Conservation (phyloP, 106 monocot species). For the Allium fistulosum region DNA sequence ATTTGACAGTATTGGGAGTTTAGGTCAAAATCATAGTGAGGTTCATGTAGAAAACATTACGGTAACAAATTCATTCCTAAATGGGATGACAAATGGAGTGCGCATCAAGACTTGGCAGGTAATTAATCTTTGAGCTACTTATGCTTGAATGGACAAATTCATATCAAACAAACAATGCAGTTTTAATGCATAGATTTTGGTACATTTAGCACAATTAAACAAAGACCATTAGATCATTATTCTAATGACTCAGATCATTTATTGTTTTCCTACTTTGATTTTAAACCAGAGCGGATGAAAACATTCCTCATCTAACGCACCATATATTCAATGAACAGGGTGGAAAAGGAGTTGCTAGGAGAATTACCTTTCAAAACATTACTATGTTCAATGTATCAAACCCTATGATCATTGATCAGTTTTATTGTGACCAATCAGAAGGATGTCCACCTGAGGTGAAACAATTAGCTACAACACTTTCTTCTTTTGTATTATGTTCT, state of each 20-base stretch:
- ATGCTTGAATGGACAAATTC: too few relatives aligned
- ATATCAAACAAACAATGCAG: too few relatives aligned
- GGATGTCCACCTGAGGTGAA: slow-evolving; percentile 47
- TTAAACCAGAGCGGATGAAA: too few relatives aligned
- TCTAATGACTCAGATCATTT: too few relatives aligned
- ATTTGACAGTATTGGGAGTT: slow-evolving; percentile 60
- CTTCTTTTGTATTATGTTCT: neutral
- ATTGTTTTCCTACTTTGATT: too few relatives aligned
- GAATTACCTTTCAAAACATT: slow-evolving; percentile 16
- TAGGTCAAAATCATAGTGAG: slow-evolving; percentile 35
- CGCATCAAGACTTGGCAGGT: slow-evolving; percentile 94
- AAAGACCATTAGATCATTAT: too few relatives aligned
- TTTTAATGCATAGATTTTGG: too few relatives aligned
- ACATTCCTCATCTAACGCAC: too few relatives aligned
- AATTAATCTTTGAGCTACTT: too few relatives aligned
- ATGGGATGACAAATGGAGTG: slow-evolving; percentile 62
- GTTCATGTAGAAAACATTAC: slow-evolving; percentile 49
- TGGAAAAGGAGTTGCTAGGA: slow-evolving; percentile 7
- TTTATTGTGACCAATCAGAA: slow-evolving; percentile 56
- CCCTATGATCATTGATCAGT: slow-evolving; percentile 78
- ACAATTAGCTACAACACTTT: neutral
- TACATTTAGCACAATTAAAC: too few relatives aligned
- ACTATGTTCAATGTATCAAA: slow-evolving; percentile 19
- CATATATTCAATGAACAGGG: slow-evolving; percentile 2
- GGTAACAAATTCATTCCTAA: slow-evolving; percentile 40